Base-by-base conservation (phyloP, 441 rosid genomes). In the Mallotus repandus region DNA sequence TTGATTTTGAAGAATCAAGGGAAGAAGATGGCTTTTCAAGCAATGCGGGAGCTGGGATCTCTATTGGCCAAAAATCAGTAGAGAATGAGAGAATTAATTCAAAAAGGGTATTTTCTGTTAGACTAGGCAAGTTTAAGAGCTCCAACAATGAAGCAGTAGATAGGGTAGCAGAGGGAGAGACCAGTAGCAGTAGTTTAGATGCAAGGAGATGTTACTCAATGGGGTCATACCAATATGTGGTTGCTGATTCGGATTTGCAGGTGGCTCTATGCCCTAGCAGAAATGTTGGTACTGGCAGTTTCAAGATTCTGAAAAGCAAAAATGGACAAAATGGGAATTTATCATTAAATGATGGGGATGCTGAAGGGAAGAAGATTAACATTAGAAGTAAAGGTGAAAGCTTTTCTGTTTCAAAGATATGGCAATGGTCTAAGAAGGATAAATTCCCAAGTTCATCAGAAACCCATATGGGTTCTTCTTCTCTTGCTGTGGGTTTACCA, bases 181-280 rank as follows among this genome's bases (percentile, higher is more conserved):
- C 71, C 4, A 84, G 87, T 61, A 78, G 83, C 38, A 74, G 83
- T 60, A 67, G 72, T 49, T 68, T 86, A 77, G 90, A 84, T 78
- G 77, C 81, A 45, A 84, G 97, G 70, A 88, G 93, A 76, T 91
- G 97, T 72, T 89, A 78, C 66, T 91, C 93, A 41, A 89, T 89
- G 97, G 97, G 93, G 4, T 82, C 89, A 19, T 87, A 76, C 72
- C 89, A 88, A 74, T 91, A 89, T 73, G 84, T 88, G 50, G 90
- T 84, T 52, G 82, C 90, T 75, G 96, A 89, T 63, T 86, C 85
- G 66, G 89, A 91, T 45, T 81, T 91, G 62, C 88, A 86, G 18
- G 89, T 89, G 61, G 76, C 90, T 46, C 57, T 84, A 35, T 76
- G 78, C 62, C 87, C 88, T 12, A 56, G 71, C 35, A 78, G 69